Conservation (phyloP, 179 eudicot genomes). For the Silene noctiflora region DNA sequence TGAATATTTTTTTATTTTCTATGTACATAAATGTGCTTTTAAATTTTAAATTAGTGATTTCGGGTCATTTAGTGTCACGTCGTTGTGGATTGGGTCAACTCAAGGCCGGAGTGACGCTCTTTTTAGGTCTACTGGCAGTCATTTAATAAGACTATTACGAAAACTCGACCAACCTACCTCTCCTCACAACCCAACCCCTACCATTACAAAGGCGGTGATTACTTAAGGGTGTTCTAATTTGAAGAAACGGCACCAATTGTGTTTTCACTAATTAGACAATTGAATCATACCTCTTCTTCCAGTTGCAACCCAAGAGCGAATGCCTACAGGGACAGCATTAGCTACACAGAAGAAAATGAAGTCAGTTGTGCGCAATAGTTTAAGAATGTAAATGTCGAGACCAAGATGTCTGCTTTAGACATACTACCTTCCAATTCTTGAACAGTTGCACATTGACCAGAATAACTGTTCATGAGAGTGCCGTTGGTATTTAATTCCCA, state of each 20-base stretch:
- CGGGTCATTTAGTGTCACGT: not conserved
- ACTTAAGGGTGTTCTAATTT: not conserved
- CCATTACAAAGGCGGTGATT: not conserved
- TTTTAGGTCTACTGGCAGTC: not conserved
- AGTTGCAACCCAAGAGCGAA: slow-evolving; percentile 74
- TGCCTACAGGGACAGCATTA: slow-evolving; percentile 37
- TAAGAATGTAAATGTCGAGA: not conserved
- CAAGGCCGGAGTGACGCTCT: not conserved
- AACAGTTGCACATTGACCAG: slow-evolving; percentile 66
- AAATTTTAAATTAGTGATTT: not conserved
- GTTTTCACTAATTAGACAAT: not conserved
- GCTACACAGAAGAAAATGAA: slow-evolving; percentile 33
- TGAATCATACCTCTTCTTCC: slow-evolving; percentile 59
- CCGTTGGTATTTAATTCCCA: slow-evolving; percentile 59
- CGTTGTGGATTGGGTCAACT: not conserved
- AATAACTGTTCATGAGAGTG: slow-evolving; percentile 62
- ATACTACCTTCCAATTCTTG: slow-evolving; percentile 47
- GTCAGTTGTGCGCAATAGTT: not conserved
- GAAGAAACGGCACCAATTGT: not conserved
- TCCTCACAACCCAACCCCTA: not conserved
- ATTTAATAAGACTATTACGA: not conserved
- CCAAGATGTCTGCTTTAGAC: slow-evolving; percentile 2
- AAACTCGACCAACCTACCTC: too few species aligned
- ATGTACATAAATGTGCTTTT: not conserved
- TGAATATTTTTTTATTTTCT: not conserved